Conservation (phyloP, 208 protist species). For the Leishmania mexicana region DNA sequence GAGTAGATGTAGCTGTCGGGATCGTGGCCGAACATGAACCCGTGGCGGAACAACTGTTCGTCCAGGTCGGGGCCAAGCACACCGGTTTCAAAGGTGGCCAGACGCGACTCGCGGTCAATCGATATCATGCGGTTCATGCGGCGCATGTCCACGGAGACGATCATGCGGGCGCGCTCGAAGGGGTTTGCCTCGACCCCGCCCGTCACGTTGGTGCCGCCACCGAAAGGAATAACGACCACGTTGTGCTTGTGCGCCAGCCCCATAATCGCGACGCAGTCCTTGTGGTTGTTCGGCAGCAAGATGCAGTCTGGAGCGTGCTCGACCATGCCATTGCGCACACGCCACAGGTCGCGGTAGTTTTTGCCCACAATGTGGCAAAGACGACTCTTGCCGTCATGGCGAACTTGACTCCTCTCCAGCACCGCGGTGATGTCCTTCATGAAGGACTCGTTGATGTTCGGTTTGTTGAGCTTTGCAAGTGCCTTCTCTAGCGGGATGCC, state of each 20-base stretch:
- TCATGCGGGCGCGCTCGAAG: conserved; percentile 86
- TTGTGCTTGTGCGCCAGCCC: conserved; percentile 87
- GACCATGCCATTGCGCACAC: conserved; percentile 85
- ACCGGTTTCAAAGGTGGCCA: conserved; percentile 91
- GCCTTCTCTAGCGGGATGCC: conserved; percentile 79
- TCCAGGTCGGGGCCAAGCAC: conserved; percentile 92
- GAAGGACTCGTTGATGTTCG: conserved; percentile 82
- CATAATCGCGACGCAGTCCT: conserved; percentile 88
- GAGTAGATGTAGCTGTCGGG: conserved; percentile 95
- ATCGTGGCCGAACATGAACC: conserved; percentile 94
- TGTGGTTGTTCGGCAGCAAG: conserved; percentile 85
- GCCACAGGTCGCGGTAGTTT: conserved; percentile 94
- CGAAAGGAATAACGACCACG: conserved; percentile 94
- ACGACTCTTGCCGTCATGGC: conserved; percentile 72
- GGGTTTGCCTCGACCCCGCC: conserved; percentile 90
- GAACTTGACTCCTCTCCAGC: conserved; percentile 68
- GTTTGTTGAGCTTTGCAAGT: conserved; percentile 59
- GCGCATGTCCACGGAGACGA: conserved; percentile 93
- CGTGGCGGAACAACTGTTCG: conserved; percentile 81
- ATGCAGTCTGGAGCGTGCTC: conserved; percentile 92
- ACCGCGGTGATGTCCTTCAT: conserved; percentile 56
- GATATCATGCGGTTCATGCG: conserved; percentile 90
- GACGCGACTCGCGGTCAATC: conserved; percentile 86
- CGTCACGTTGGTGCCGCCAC: conserved; percentile 94
- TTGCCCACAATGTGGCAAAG: conserved; percentile 91